phyloP scores from a whole-genome alignment of 805 yeast genomes.

The Jamesozyma jinghongensis region DNA sequence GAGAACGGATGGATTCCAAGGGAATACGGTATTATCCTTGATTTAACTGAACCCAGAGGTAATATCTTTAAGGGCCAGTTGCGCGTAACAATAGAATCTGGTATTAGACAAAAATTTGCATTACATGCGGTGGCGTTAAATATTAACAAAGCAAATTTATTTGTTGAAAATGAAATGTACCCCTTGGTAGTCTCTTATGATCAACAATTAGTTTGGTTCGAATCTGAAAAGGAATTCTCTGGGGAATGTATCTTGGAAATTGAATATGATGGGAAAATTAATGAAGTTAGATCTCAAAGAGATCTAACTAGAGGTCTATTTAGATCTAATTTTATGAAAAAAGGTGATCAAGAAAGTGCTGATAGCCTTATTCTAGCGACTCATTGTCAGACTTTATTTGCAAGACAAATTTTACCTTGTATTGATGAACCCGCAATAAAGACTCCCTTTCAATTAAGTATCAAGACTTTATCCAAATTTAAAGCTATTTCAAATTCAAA shows the following conservation, averaged over 20 bases:
- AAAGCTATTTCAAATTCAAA: slow-evolving; percentile 2
- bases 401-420: slow-evolving; percentile 57
- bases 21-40: no score
- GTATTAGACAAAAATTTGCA: no score
- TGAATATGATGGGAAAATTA: slow-evolving; percentile 43
- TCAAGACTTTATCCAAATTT: slow-evolving; percentile 15
- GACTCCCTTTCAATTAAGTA: slow-evolving; percentile 40
- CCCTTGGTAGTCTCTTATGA: slow-evolving; percentile 18
- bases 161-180: no score
- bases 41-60: no score
- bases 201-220: slow-evolving; percentile 9
- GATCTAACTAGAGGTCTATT: slow-evolving; percentile 59
- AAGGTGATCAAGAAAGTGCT: slow-evolving; percentile 36
- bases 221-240: neutral
- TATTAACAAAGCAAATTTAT: no score
- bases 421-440: slow-evolving; percentile 56
- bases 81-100: no score
- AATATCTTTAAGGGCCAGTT: no score
- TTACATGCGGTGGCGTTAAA: no score
- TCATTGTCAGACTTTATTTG: slow-evolving; percentile 62
- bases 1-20: no score
- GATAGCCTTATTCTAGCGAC: slow-evolving; percentile 53
- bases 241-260: slow-evolving; percentile 13
- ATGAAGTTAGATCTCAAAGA: slow-evolving; percentile 40
- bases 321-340: slow-evolving; percentile 54